Percentiles rank a stretch among this genome's conserved stretches.
phyloP scores from a whole-genome alignment of 108 stramenopile species.

The Discostella stelligeroides region DNA sequence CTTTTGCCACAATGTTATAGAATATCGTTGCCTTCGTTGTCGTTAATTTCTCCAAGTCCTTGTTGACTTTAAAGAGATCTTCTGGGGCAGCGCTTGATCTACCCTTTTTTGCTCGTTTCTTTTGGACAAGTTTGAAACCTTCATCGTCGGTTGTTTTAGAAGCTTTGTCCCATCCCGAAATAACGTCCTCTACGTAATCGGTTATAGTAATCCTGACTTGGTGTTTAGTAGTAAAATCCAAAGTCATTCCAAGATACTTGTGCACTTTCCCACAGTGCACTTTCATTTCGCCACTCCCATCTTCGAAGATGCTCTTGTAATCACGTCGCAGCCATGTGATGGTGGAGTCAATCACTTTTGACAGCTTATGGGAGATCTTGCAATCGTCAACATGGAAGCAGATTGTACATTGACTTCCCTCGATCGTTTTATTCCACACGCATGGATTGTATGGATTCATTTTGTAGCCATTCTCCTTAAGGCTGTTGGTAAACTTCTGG shows the following conservation, averaged over 20 bases:
- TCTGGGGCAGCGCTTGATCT: conserved; percentile 3
- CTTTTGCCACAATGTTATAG: conserved; percentile 25
- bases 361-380: too few relatives aligned
- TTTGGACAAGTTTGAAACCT: not conserved
- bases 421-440: conserved; percentile 12
- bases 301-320: not conserved
- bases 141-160: not conserved
- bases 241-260: conserved; percentile 54
- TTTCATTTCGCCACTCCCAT: conserved; percentile 6
- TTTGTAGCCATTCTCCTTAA: conserved; percentile 1
- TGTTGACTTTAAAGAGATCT: conserved; percentile 10
- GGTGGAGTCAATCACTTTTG: too few relatives aligned
- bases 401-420: not conserved
- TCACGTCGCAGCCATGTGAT: not conserved
- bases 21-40: not conserved
- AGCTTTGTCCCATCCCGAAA: conserved; percentile 12
- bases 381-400: not conserved
- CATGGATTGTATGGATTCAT: conserved; percentile 18
- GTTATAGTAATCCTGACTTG: conserved; percentile 38
- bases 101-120: not conserved
- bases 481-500: not conserved
- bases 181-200: conserved; percentile 28
- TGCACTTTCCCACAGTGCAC: conserved; percentile 41
- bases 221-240: conserved; percentile 37
- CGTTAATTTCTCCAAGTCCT: conserved; percentile 5